A percentile compares a stretch with the other conserved stretches of the same genome.
Conservation (phyloP, 495 filamentous ascomycete genomes). For the Choiromyces venosus region DNA sequence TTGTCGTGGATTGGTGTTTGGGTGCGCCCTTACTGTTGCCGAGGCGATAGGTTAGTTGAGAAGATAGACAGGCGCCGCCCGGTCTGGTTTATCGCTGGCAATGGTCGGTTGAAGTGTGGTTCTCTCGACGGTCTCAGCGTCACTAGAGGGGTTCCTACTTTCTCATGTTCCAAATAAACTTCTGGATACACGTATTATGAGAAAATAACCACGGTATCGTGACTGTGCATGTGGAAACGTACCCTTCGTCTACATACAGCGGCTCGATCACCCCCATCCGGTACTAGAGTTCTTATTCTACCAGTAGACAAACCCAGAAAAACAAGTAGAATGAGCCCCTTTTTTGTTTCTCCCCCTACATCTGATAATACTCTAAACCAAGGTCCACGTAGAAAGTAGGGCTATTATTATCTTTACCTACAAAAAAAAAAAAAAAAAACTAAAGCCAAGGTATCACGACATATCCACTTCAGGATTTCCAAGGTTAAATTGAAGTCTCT, state of each 20-base stretch:
- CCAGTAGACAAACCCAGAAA: not conserved
- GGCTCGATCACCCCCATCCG: not conserved
- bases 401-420: not conserved
- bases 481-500: not conserved
- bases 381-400: not conserved
- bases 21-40: not conserved
- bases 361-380: not conserved
- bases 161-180: not conserved
- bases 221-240: not conserved
- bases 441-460: not conserved
- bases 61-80: not conserved
- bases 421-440: not conserved
- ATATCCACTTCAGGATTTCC: not conserved
- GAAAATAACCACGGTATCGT: no score
- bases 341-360: not conserved
- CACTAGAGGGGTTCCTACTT: not conserved
- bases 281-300: not conserved
- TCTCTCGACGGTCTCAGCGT: not conserved
- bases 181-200: not conserved
- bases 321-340: not conserved
- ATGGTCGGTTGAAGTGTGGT: not conserved
- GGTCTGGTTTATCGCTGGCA: not conserved
- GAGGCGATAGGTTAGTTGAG: not conserved
- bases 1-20: not conserved
- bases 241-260: not conserved